phyloP scores from a whole-genome alignment of 2,329 filamentous ascomycete species.

The Cordyceps javanica region DNA sequence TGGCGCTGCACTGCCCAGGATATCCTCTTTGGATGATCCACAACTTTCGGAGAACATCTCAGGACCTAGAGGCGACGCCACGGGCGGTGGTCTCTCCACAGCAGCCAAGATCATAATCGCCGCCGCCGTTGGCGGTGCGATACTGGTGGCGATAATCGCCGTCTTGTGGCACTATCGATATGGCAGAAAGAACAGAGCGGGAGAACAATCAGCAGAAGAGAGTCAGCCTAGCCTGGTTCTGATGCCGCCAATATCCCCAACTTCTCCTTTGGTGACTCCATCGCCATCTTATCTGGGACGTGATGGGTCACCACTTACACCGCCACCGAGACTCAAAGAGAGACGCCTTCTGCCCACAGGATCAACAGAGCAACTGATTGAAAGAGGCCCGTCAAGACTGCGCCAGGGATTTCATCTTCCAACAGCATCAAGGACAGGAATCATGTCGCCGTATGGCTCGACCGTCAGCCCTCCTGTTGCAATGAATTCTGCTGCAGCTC shows the following conservation, averaged over 20 bases:
- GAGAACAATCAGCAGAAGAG: neutral
- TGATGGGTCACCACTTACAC: slow-evolving; percentile 29
- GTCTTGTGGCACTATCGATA: slow-evolving; percentile 10
- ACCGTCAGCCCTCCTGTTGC: neutral
- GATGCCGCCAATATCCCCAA: slow-evolving; percentile 25
- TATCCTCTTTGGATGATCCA: slow-evolving; percentile 9
- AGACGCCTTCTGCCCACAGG: slow-evolving; percentile 35
- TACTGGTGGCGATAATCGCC: slow-evolving; percentile 7
- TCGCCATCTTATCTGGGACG: slow-evolving; percentile 21
- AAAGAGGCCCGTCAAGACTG: neutral
- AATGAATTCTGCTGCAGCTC: neutral
- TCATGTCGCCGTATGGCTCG: neutral
- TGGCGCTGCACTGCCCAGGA: neutral
- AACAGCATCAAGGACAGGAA: neutral
- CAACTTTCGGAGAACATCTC: neutral
- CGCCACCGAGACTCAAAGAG: slow-evolving; percentile 43
- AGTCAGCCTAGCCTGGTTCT: slow-evolving; percentile 8
- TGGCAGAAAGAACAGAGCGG: neutral
- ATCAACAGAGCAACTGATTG: neutral
- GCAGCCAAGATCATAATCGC: slow-evolving; percentile 4
- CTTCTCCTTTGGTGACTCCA: slow-evolving; percentile 35
- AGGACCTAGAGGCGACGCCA: neutral
- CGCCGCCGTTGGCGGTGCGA: neutral
- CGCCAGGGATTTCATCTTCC: slow-evolving; percentile 6
- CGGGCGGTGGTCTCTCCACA: slow-evolving; percentile 1